Evolutionary conservation across 2,329 filamentous ascomycete genomes (phyloP).

Genomic region (Calonectria honghensis): DNA sequence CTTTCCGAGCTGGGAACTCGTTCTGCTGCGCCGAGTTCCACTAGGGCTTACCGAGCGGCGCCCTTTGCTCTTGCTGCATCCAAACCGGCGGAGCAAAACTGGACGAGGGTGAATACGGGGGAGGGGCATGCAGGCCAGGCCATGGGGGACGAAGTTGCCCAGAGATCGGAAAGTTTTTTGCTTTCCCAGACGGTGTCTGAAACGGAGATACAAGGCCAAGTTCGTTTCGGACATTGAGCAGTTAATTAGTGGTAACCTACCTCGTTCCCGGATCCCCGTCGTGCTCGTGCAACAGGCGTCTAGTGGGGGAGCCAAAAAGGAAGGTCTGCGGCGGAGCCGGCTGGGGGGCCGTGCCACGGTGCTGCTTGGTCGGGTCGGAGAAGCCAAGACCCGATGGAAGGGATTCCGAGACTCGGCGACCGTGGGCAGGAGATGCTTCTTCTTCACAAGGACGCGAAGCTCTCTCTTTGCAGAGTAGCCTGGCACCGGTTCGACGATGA

Average conservation of each 20-base stretch:
- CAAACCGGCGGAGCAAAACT: not conserved
- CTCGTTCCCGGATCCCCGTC: slow-evolving; percentile 22
- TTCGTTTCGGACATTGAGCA: slow-evolving; percentile 24
- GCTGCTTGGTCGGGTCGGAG: slow-evolving; percentile 25
- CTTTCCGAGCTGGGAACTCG: not conserved
- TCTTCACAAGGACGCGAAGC: slow-evolving; percentile 2
- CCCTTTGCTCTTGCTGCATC: not conserved
- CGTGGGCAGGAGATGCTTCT: not conserved
- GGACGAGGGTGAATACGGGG: not conserved
- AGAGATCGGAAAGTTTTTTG: slow-evolving; percentile 19
- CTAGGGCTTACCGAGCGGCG: not conserved
- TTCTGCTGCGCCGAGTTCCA: not conserved
- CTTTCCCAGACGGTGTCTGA: slow-evolving; percentile 14
- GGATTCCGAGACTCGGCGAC: slow-evolving; percentile 27
- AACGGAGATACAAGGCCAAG: slow-evolving; percentile 16
- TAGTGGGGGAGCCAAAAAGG: slow-evolving; percentile 19
- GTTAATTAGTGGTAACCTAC: slow-evolving; percentile 23
- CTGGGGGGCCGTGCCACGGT: slow-evolving; percentile 16
- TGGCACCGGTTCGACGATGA: not conserved
- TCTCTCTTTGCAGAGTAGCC: not conserved
- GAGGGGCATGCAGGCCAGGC: not conserved
- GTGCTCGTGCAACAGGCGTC: slow-evolving; percentile 11
- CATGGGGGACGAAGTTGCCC: not conserved
- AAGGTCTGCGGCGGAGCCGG: slow-evolving; percentile 21
- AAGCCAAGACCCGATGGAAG: slow-evolving; percentile 16